These are phyloP conservation scores for Cyclotella baltica DNA, from an alignment of 108 stramenopile species.

Conservation along the genomic window DNA sequence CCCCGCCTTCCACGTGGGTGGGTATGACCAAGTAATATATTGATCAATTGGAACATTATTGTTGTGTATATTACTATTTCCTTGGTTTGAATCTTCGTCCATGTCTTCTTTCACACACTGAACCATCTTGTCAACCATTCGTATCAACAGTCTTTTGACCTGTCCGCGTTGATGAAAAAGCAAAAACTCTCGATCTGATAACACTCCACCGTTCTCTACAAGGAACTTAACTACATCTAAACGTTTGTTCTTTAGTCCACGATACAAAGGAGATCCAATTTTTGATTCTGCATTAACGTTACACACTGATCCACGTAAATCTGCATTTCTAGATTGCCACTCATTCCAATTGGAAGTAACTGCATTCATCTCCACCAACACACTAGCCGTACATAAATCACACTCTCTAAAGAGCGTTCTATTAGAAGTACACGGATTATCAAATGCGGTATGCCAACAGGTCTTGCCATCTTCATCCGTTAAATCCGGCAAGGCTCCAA, in stretches of 20 bases:
- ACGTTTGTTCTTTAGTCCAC: constrained; percentile 24
- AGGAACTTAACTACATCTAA: constrained; percentile 37
- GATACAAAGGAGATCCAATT: constrained; percentile 24
- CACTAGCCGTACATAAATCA: constrained; percentile 30
- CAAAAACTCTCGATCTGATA: constrained; percentile 47
- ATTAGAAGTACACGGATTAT: constrained; percentile 30
- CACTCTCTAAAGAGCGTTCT: constrained; percentile 31
- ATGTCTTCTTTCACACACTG: not conserved
- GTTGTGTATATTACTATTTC: too few species aligned
- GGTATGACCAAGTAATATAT: constrained; percentile 37
- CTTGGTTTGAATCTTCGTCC: not conserved
- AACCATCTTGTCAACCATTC: constrained; percentile 18
- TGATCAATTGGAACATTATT: constrained; percentile 22
- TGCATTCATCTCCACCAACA: constrained; percentile 36
- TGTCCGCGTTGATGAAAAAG: constrained; percentile 13
- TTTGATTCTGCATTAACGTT: constrained; percentile 22
- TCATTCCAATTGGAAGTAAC: constrained; percentile 26
- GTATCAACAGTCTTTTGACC: constrained; percentile 19
- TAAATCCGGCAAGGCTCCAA: constrained; percentile 36
- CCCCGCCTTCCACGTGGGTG: constrained; percentile 47
- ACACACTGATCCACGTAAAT: constrained; percentile 10
- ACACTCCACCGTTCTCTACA: constrained; percentile 20
- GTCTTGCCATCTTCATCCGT: constrained; percentile 41
- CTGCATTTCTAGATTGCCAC: constrained; percentile 15
- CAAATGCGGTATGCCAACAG: constrained; percentile 32